Evolutionary conservation across 441 rosid genomes (phyloP), one percentile per base, ranked within the genome.

Genomic region (Geranium incanum): DNA sequence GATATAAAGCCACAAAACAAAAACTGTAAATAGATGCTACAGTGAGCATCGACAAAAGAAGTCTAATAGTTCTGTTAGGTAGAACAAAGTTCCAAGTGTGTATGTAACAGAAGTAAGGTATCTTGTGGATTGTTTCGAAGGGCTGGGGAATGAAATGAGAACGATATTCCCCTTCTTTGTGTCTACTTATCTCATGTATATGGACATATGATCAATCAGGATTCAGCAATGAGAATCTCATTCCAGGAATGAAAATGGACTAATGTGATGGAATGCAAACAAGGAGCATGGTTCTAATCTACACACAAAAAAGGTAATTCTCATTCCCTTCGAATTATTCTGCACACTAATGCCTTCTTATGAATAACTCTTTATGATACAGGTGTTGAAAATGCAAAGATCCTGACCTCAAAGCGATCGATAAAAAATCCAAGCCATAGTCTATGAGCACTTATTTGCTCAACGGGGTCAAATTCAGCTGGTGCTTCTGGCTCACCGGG

Each of bases 331-430:
- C 66, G 23, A 62, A 21, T 1, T 60, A 6, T 18, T 60, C 65
- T 12, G 7, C 19, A 52, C 6, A 52, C 59, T 52, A 52, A 52
- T 52, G 59, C 16, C 59, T 3, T 52, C 59, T 52, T 52, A n/a
- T 52, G 18, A 52, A 52, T 13, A 52, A 52, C 18, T 5, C 59
- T n/a, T 52, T 13, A 48, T n/a, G 19, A n/a, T 52, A 52, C 0
- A 18, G 13, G 59, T 52, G 59, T 19, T 60, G 59, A 57, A 67
- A 41, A 68, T 45, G 74, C 72, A 21, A 78, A 77, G 70, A 63
- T 78, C 64, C 83, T 85, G 67, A 95, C 98, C 97, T 95, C 99
- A 86, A 95, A 95, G 16, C 96, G 97, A 77, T 95, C 99, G 67
- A 95, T 87, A 70, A 95, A 82, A 86, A 92, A 95, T 16, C 99